Conservation (phyloP, 2,329 filamentous ascomycete genomes). For the Penicillium sp. region DNA sequence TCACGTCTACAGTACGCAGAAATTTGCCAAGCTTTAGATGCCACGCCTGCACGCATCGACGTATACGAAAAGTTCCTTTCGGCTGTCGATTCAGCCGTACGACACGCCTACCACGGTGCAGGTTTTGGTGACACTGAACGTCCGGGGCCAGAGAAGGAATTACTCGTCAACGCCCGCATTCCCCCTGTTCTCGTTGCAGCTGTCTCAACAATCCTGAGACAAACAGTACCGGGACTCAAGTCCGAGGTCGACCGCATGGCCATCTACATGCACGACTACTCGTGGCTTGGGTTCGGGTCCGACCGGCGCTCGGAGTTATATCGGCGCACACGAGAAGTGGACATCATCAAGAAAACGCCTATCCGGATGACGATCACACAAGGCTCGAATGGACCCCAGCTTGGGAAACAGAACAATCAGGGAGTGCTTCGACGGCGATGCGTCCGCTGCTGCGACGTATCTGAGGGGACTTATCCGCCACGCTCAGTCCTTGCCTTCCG, state of each 20-base stretch:
- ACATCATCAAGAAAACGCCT: conserved; percentile 52
- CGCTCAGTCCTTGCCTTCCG: no score
- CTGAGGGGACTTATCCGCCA: no score
- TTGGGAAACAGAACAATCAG: no score
- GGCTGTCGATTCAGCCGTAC: conserved; percentile 59
- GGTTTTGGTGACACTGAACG: conserved; percentile 40
- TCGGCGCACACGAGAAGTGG: conserved; percentile 51
- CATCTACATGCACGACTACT: conserved; percentile 65
- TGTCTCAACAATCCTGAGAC: conserved; percentile 42
- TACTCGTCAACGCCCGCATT: conserved; percentile 46
- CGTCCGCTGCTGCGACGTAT: no score
- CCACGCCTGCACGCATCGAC: conserved; percentile 50
- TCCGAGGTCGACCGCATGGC: conserved; percentile 55
- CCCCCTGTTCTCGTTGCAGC: conserved; percentile 46
- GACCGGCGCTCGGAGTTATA: conserved; percentile 52
- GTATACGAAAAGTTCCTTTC: conserved; percentile 57
- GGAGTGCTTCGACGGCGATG: no score
- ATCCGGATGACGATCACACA: no score
- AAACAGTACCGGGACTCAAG: conserved; percentile 49
- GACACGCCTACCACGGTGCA: conserved; percentile 46
- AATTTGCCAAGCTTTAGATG: conserved; percentile 47
- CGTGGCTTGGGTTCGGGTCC: conserved; percentile 58
- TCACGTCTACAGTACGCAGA: conserved; percentile 41
- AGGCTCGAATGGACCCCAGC: no score
- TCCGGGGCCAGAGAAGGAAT: conserved; percentile 44